A percentile compares a stretch with the other conserved stretches of the same genome.
Conservation (phyloP, 345 rosid species). For the Arabis alpina region DNA sequence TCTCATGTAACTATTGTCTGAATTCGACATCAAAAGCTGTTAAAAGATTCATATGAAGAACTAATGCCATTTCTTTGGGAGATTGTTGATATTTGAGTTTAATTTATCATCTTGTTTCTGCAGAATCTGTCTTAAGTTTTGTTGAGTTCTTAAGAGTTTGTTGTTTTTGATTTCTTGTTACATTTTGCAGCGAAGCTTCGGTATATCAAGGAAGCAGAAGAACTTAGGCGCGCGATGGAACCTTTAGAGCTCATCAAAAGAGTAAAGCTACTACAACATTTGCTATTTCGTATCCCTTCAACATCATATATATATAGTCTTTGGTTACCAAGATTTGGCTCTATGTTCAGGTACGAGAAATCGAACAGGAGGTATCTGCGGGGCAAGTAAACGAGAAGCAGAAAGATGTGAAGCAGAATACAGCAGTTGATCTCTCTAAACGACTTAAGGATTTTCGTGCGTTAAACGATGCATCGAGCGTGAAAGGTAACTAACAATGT, state of each 20-base stretch:
- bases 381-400: conserved; percentile 56
- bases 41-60: background rate
- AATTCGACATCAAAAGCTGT: background rate
- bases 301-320: no score
- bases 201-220: conserved; percentile 77
- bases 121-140: background rate
- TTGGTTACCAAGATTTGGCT: background rate
- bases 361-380: conserved; percentile 64
- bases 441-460: conserved; percentile 75
- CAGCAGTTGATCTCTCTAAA: conserved; percentile 76
- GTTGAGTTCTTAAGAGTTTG: background rate
- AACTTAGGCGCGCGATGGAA: conserved; percentile 81
- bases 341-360: conserved; percentile 71
- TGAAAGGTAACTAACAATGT: conserved; percentile 67
- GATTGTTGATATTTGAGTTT: conserved; percentile 2
- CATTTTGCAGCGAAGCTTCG: conserved; percentile 58
- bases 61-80: background rate
- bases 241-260: conserved; percentile 82
- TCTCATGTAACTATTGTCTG: background rate
- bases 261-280: conserved; percentile 43
- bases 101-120: background rate
- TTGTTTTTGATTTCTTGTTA: background rate
- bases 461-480: conserved; percentile 62
- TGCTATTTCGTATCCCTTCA: no score
- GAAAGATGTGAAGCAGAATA: conserved; percentile 62